Evolutionary conservation across 2,329 filamentous ascomycete genomes (phyloP), one percentile per base, ranked within the genome.

Genomic region (Aspergillus hiratsukae): DNA sequence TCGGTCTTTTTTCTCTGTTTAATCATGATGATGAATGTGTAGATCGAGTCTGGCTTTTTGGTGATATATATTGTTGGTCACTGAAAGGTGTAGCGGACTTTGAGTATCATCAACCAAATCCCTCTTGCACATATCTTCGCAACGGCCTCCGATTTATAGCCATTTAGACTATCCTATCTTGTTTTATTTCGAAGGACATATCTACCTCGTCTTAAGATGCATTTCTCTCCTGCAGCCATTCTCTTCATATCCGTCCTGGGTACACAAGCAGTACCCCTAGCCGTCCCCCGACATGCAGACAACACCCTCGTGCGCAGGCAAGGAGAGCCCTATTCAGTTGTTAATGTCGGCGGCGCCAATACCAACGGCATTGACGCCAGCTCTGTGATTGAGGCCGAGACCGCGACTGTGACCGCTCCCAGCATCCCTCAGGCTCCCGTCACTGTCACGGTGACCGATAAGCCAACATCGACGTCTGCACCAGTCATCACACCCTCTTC

Each of bases 311-410:
- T 60, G 52, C 68, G 67, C 54, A 64, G 69, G 54, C 21, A 46
- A 17, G 58, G 64, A 40, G 52, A 57, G 28, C 52, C 58, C 2
- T 73, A 73, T 52, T 58, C 64, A 1, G 62, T 73, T 23, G 70
- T 72, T 58, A 72, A 72, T 58, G 71, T 71, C 21, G 70, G 64
- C 25, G 69, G 67, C 21, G 56, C 60, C 1, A 48, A 55, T 1
- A 61, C 51, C 17, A 61, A 53, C 49, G 59, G 62, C 31, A 35
- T 58, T 25, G 52, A 61, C 4, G n/a, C 43, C 23, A 46, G 43
- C 21, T 63, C 63, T 2, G 58, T 37, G 11, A 25, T 59, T 25
- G 49, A 64, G 51, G 62, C 61, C 14, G 45, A 60, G 35, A 63
- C 59, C 29, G 59, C 63, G 51, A 64, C 61, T 17, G 45, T 62